Base-by-base conservation (phyloP, 108 stramenopile species). In the Nitzschia putrida region DNA sequence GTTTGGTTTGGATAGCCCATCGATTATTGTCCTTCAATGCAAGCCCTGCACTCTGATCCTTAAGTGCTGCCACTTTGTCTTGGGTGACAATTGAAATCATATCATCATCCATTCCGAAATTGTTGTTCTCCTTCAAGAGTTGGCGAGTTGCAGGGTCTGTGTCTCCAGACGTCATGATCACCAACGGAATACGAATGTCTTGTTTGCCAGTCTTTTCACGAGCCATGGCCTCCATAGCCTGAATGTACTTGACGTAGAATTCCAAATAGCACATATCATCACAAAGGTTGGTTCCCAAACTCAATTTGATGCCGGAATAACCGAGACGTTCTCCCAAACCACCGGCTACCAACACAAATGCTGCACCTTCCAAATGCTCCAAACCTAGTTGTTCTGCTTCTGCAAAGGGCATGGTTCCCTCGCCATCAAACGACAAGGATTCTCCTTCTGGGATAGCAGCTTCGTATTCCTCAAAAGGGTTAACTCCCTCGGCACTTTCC, bases 91-190 rank as follows among this genome's bases (percentile, higher is more conserved):
- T 88, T 0, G 57, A 66, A 10, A 96, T 71, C 76, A 89, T 84
- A 12, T 82, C 86, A 25, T 83, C 85, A 23, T 85, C 86, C 82
- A 97, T 85, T 20, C 98, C 99, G 80, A 94, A 98, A 70, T 98
- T 84, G 53, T 87, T 71, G 68, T 97, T 91, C 20, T 90, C 92
- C 51, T 77, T 68, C 52, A 99, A 80, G 45, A 99, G 78, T 70
- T 85, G 75, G 13, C 94, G 77, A 16, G 99, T 99, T 57, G 80
- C 53, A 21, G 87, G 91, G 80, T 98, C 96, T 3, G 99, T 99
- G 78, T 98, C 99, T 29, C 93, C 98, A 29, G 88, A 91, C 8
- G 98, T 98, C 99, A 99, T 99, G 63, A 99, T 99, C 25, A 95
- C 96, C 16, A 99, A 73, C 0, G 98, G 98, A 72, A 98, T 88